Base-by-base conservation (phyloP, 768 basidiomycete genomes). In the Tylopilus intermedius region DNA sequence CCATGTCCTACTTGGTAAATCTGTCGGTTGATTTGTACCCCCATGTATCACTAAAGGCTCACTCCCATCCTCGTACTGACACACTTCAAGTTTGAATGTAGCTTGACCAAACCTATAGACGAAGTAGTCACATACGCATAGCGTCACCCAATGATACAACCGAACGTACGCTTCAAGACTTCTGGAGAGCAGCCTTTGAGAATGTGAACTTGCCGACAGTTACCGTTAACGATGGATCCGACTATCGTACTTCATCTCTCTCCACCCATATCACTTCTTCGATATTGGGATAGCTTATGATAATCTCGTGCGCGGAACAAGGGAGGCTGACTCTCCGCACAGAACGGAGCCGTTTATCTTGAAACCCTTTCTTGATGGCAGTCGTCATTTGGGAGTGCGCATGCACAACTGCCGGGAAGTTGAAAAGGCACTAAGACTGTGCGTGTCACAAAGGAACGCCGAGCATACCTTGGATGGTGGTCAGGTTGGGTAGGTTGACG, bases 261-360 rank as follows among this genome's bases (percentile, higher is more conserved):
- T 59, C 35, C 4, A 18, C 41, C 11, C 53, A 56, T 21, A 14
- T 43, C 32, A 53, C 48, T 45, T 53, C 37, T 32, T 58, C 54
- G 18, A 61, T 15, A 26, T 46, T 44, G 22, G 51, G 56, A 40
- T 50, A 58, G 11, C 46, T 50, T 21, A 47, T 46, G 51, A 53
- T 43, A 18, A 58, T 55, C 41, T 46, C 39, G n/a, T 54, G 54
- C 15, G 45, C 53, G 15, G 35, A 46, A 9, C 14, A 39, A 32
- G 51, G 49, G 3, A 55, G 30, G 11, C 26, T 24, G 26, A 57
- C 50, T 24, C 29, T 62, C 44, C 40, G 46, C 8, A 54, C 54
- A 0, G 45, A 37, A 2, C 53, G 56, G 27, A 62, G 51, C 48
- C 8, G 45, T 45, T 42, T 45, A 4, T 44, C 50, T 39, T 41